phyloP scores from a whole-genome alignment of 169 alveolate genomes.

The Babesia gibsoni region DNA sequence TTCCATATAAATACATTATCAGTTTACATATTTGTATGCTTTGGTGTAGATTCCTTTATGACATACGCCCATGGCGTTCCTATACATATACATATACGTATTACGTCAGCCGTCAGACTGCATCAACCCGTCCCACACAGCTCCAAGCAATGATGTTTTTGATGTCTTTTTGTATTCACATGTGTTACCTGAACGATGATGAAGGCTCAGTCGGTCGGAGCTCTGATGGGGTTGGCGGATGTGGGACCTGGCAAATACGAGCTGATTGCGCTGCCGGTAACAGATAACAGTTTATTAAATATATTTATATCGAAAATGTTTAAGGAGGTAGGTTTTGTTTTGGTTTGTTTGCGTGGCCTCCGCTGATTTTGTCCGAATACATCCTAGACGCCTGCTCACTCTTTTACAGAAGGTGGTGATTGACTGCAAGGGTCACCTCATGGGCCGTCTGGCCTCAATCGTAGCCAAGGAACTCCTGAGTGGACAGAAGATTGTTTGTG shows the following conservation, averaged over 20 bases:
- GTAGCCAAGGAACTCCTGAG: conserved; percentile 96
- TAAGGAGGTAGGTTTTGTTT: conserved; percentile 53
- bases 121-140: too few relatives aligned
- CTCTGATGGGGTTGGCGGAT: conserved; percentile 27
- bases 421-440: conserved; percentile 97
- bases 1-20: too few relatives aligned
- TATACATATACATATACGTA: too few relatives aligned
- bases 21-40: too few relatives aligned
- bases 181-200: too few relatives aligned
- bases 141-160: too few relatives aligned
- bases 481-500: conserved; percentile 96
- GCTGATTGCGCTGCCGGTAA: not conserved
- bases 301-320: conserved; percentile 41
- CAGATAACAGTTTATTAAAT: conserved; percentile 5
- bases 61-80: too few relatives aligned
- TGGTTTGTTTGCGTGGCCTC: not conserved
- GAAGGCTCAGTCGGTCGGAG: conserved; percentile 2
- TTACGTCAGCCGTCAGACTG: too few relatives aligned
- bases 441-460: conserved; percentile 98
- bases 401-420: conserved; percentile 75
- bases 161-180: too few relatives aligned
- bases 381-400: not conserved
- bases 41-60: too few relatives aligned
- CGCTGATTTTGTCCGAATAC: not conserved
- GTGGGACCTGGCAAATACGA: not conserved